Percentiles rank a stretch among this genome's conserved stretches.
Conservation (phyloP, 768 basidiomycete genomes). For the Tremella yokohamensis region DNA sequence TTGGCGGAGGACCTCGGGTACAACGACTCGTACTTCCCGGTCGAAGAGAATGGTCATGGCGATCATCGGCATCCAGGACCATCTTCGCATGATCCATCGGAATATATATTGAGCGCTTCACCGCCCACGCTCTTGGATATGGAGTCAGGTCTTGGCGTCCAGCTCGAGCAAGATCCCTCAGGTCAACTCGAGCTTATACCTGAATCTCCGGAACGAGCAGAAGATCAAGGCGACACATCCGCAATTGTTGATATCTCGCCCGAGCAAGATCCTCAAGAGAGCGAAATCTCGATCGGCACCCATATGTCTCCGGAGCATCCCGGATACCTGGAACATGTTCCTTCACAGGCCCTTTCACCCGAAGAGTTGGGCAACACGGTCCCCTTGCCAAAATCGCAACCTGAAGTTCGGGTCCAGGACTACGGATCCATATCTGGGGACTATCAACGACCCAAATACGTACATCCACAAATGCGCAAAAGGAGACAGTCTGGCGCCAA, state of each 20-base stretch:
- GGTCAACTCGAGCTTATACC: conserved; percentile 10
- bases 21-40: conserved; percentile 73
- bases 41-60: conserved; percentile 22
- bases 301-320: conserved; percentile 29
- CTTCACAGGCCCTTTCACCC: conserved; percentile 32
- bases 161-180: conserved; percentile 13
- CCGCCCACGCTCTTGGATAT: conserved; percentile 28
- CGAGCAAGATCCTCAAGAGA: conserved; percentile 11
- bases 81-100: conserved; percentile 54
- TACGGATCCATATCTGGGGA: not conserved
- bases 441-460: conserved; percentile 3
- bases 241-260: conserved; percentile 9
- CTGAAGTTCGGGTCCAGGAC: not conserved
- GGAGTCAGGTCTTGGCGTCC: conserved; percentile 11
- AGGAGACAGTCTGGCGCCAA: not conserved
- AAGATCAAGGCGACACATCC: conserved; percentile 23
- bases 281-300: conserved; percentile 22
- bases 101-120: conserved; percentile 58
- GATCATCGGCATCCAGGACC: conserved; percentile 3
- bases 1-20: conserved; percentile 89
- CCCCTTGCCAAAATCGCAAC: not conserved
- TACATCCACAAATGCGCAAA: conserved; percentile 1
- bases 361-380: conserved; percentile 19
- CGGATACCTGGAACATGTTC: conserved; percentile 32
- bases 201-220: conserved; percentile 20